These are phyloP conservation scores for Phytophthora quininea DNA, from an alignment of 352 stramenopile genomes.

Conservation along the genomic window DNA sequence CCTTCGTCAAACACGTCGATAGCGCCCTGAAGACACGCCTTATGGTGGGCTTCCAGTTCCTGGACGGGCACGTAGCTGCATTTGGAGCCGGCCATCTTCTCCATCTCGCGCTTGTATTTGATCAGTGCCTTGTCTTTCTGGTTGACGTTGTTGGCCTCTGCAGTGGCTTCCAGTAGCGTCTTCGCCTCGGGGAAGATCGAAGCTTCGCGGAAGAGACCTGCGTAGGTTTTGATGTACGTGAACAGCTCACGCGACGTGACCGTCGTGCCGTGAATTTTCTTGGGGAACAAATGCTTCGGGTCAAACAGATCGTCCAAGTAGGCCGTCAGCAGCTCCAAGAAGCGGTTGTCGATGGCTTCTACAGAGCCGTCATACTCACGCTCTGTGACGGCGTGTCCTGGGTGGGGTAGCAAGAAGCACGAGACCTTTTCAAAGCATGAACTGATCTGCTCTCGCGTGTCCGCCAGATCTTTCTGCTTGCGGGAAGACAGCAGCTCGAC, in stretches of 20 bases:
- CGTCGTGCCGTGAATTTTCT: conserved; percentile 94
- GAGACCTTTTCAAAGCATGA: conserved; percentile 96
- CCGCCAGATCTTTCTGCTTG: conserved; percentile 92
- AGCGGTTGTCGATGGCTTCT: conserved; percentile 93
- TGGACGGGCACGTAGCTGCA: conserved; percentile 90
- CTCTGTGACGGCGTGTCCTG: conserved; percentile 96
- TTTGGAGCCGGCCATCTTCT: conserved; percentile 84
- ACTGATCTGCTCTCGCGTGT: conserved; percentile 97
- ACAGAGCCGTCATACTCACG: conserved; percentile 97
- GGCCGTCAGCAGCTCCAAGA: conserved; percentile 93
- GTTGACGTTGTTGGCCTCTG: conserved; percentile 98
- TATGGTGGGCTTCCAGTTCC: conserved; percentile 91
- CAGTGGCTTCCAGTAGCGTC: conserved; percentile 97
- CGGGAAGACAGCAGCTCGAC: conserved; percentile 92
- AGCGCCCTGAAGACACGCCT: conserved; percentile 74
- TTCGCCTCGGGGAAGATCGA: conserved; percentile 97
- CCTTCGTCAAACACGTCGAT: conserved; percentile 94
- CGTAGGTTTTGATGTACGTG: conserved; percentile 98
- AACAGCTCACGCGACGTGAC: conserved; percentile 94
- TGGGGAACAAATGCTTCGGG: conserved; percentile 83
- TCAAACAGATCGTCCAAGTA: conserved; percentile 97
- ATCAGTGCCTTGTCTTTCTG: conserved; percentile 82
- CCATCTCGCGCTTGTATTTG: conserved; percentile 96
- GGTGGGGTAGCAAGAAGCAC: conserved; percentile 97
- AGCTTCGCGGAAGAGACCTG: conserved; percentile 95